Conservation (phyloP, 441 rosid genomes). For the Populus trichocarpa region DNA sequence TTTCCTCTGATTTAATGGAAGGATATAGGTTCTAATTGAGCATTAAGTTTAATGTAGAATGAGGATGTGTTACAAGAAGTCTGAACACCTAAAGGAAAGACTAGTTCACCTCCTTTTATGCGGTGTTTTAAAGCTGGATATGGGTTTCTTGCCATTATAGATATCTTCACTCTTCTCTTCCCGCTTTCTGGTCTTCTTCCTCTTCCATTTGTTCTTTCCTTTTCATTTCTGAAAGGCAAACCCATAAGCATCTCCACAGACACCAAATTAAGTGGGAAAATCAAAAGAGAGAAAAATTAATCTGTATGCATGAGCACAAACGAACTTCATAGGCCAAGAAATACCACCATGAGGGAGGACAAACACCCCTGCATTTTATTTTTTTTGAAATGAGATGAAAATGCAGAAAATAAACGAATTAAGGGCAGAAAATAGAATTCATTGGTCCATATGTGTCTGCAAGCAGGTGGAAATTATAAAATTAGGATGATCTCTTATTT, state of each 20-base stretch:
- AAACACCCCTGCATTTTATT: too few relatives aligned
- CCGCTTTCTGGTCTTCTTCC: background rate
- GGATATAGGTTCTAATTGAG: background rate
- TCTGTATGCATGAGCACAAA: too few relatives aligned
- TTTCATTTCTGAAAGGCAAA: background rate
- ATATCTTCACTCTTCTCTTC: background rate
- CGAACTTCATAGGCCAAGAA: too few relatives aligned
- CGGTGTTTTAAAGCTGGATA: background rate
- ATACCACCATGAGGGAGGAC: too few relatives aligned
- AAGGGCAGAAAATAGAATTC: background rate
- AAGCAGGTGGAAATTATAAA: background rate
- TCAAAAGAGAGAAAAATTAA: too few relatives aligned
- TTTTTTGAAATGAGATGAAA: too few relatives aligned
- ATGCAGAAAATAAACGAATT: too few relatives aligned
- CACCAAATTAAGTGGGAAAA: too few relatives aligned
- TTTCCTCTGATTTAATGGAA: background rate
- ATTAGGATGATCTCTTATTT: background rate
- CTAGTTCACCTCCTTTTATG: background rate
- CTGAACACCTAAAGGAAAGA: slow-evolving; percentile 1
- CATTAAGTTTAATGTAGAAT: background rate
- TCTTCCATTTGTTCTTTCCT: background rate
- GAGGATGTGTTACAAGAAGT: background rate
- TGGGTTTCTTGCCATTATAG: background rate
- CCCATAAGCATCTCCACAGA: too few relatives aligned
- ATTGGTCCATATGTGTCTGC: background rate